These are phyloP conservation scores for Flaveria floridana DNA, from an alignment of 140 eudicot genomes.

Conservation along the genomic window DNA sequence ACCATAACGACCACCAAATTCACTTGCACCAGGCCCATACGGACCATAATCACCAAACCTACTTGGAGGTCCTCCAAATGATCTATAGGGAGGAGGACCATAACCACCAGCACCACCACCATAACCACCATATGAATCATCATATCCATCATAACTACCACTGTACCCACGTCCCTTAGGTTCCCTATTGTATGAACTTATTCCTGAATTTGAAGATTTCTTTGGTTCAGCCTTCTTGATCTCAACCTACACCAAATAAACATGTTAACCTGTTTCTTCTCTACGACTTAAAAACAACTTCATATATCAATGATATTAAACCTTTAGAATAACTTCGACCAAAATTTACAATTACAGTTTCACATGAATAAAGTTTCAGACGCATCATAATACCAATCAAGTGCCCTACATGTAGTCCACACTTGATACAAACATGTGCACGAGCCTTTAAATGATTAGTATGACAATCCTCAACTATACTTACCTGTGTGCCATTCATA, in stretches of 20 bases:
- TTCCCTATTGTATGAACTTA: constrained; percentile 70
- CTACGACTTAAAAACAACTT: constrained; percentile 30
- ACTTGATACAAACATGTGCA: constrained; percentile 16
- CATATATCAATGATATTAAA: constrained; percentile 5
- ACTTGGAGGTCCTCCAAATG: constrained; percentile 56
- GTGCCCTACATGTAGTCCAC: constrained; percentile 4
- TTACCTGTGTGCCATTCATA: constrained; percentile 81
- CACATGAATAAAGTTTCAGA: not conserved
- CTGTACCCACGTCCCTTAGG: constrained; percentile 73
- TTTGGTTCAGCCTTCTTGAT: constrained; percentile 99
- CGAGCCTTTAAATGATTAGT: not conserved
- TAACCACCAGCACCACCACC: constrained; percentile 48
- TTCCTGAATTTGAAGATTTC: constrained; percentile 86
- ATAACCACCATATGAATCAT: constrained; percentile 56
- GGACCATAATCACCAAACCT: constrained; percentile 80
- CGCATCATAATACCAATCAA: not conserved
- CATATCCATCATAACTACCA: constrained; percentile 60
- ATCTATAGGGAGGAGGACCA: constrained; percentile 86
- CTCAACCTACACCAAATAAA: constrained; percentile 95
- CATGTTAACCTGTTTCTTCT: constrained; percentile 51
- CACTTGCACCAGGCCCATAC: constrained; percentile 60
- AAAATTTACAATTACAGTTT: constrained; percentile 2
- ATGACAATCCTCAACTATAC: constrained; percentile 29
- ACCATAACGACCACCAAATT: constrained; percentile 59
- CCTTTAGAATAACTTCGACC: not conserved